Conservation (phyloP, 345 rosid species). For the Heritiera fomes region DNA sequence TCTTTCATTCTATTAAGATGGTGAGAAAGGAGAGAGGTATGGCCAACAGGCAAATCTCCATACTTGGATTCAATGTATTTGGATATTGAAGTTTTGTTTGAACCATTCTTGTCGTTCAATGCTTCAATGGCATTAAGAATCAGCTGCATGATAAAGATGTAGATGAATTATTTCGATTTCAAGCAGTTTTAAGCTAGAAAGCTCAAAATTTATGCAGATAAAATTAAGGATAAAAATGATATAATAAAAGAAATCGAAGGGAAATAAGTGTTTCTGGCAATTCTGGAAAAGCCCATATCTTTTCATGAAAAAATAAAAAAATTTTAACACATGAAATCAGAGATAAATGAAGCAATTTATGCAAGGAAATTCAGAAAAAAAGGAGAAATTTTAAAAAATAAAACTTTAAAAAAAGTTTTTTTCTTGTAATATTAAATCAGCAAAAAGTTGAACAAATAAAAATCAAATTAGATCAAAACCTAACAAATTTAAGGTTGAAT, state of each 20-base stretch:
- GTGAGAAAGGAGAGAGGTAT: constrained; percentile 44
- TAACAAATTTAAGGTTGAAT: not conserved
- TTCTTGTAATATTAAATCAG: not conserved
- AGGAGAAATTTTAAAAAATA: not conserved
- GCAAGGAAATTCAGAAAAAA: not conserved
- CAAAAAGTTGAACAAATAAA: not conserved
- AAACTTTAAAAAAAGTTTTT: not conserved
- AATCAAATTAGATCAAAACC: not conserved
- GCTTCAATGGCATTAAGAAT: constrained; percentile 56
- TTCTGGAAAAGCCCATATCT: not conserved
- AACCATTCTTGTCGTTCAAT: constrained; percentile 52
- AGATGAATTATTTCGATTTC: not conserved
- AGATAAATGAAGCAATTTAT: not conserved
- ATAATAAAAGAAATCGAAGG: not conserved
- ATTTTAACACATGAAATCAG: not conserved
- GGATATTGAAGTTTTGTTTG: constrained; percentile 67
- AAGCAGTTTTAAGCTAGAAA: not conserved
- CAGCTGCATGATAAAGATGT: constrained; percentile 42
- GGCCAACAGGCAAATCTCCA: constrained; percentile 55
- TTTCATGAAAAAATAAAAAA: not conserved
- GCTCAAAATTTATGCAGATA: not conserved
- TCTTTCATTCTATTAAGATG: constrained; percentile 66
- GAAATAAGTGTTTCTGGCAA: not conserved
- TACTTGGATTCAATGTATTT: constrained; percentile 62
- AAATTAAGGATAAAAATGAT: not conserved